These are phyloP conservation scores for Fusarium ramigenum DNA, from an alignment of 2,329 filamentous ascomycete species.

Conservation along the genomic window DNA sequence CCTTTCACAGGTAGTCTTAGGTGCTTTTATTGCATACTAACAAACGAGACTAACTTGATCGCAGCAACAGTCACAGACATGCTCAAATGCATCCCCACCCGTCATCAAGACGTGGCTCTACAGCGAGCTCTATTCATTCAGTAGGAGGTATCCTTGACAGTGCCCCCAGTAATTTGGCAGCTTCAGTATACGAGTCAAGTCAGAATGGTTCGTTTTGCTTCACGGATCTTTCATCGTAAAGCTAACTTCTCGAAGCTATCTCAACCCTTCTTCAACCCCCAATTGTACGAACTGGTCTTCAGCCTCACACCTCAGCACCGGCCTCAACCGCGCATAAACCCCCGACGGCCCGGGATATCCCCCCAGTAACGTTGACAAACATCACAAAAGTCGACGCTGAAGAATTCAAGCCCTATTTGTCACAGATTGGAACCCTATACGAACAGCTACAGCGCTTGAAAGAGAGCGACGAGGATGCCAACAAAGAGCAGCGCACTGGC, in stretches of 20 bases:
- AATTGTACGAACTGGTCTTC: conserved; percentile 86
- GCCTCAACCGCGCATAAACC: conserved; percentile 78
- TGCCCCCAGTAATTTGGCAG: conserved; percentile 63
- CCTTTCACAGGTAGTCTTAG: conserved; percentile 63
- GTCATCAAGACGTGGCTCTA: conserved; percentile 76
- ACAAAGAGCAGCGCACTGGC: conserved; percentile 52
- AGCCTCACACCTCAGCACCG: conserved; percentile 79
- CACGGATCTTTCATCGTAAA: not conserved
- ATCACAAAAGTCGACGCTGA: conserved; percentile 82
- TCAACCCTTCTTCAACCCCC: conserved; percentile 92
- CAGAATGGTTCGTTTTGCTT: conserved; percentile 74
- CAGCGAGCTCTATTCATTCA: conserved; percentile 87
- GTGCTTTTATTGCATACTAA: not conserved
- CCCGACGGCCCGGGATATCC: conserved; percentile 88
- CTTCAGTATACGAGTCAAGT: conserved; percentile 73
- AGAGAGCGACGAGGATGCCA: conserved; percentile 74
- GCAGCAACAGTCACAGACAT: conserved; percentile 50
- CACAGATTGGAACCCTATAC: conserved; percentile 86
- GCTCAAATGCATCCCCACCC: conserved; percentile 58
- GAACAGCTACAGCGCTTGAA: conserved; percentile 88
- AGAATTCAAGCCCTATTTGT: conserved; percentile 85
- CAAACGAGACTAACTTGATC: conserved; percentile 37
- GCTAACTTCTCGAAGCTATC: conserved; percentile 68
- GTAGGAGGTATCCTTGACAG: conserved; percentile 85
- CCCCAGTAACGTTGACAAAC: conserved; percentile 90